A percentile compares a stretch with the other conserved stretches of the same genome.
Evolutionary conservation across 108 stramenopile species (phyloP).

Genomic region (Chaetoceros muelleri): DNA sequence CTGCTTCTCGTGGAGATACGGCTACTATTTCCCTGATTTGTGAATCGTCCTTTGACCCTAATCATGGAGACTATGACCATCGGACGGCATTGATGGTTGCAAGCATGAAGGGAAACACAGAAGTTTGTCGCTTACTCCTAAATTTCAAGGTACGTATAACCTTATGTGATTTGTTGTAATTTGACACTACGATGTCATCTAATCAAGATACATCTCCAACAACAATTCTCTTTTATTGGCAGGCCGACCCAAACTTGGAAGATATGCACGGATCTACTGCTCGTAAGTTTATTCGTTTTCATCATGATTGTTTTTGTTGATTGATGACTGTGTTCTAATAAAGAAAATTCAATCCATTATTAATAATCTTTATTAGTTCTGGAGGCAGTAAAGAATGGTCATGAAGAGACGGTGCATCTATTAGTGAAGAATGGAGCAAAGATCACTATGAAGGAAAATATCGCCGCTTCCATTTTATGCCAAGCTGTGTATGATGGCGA

Average conservation of each 20-base stretch:
- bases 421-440: constrained; percentile 21
- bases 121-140: constrained; percentile 35
- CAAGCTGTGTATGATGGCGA: constrained; percentile 52
- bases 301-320: no score
- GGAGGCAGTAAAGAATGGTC: constrained; percentile 51
- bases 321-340: no score
- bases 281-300: no score
- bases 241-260: constrained; percentile 41
- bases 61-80: constrained; percentile 52
- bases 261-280: constrained; percentile 60
- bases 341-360: no score
- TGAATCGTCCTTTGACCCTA: constrained; percentile 55
- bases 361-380: no score
- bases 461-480: constrained; percentile 35
- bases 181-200: neutral
- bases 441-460: constrained; percentile 26
- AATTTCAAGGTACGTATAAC: constrained; percentile 21
- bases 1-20: constrained; percentile 53
- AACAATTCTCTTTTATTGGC: neutral
- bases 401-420: constrained; percentile 31
- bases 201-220: neutral
- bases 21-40: constrained; percentile 52
- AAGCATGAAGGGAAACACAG: constrained; percentile 56
- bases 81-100: constrained; percentile 65
- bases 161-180: no score